Base-by-base conservation (phyloP, 2,329 filamentous ascomycete genomes). In the Helotiales sp. region DNA sequence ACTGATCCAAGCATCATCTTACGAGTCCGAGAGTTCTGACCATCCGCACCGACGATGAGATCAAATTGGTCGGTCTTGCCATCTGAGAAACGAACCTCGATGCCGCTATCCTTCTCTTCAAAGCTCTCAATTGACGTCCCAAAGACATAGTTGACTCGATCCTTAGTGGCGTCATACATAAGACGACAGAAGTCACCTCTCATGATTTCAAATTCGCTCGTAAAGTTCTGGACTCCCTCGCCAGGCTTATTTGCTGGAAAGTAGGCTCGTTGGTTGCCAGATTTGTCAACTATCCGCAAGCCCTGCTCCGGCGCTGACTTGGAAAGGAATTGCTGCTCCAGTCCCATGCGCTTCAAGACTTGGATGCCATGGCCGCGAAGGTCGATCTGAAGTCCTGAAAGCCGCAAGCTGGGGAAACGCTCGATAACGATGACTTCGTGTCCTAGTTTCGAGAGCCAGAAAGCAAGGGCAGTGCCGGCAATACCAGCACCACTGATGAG, bases 11-110 rank as follows among this genome's bases (percentile, higher is more conserved):
- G 62, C 61, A 79, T 75, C 49, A 74, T 72, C 47, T 67, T 74
- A 9, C 81, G 74, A 1, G 76, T 77, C 13, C 72, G 75, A 0
- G 81, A 85, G 4, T 76, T 71, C 46, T 79, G 74, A 0, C 83
- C 83, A 58, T 85, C 83, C 4, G 82, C 81, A 9, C 77, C 81
- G 38, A 85, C 76, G 0, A 85, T 57, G 0, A 85, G 67, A 64
- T 84, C 81, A 51, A 75, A 78, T 3, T 31, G 12, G 15, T 59
- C 51, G 19, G 38, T 55, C 24, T 47, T 49, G 10, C 59, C 53
- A 33, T 62, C 49, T 27, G 48, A 12, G 8, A 63, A 61, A 1
- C 22, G 24, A 29, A 65, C 77, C 1, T 70, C 54, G 0, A 81
- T 75, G 0, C 58, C 54, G 0, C 67, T 61, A 2, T 46, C 40